Percentiles rank a stretch among this genome's conserved stretches.
Conservation (phyloP, 371 early-diverging fungal genomes). For the Mortierella sp. region DNA sequence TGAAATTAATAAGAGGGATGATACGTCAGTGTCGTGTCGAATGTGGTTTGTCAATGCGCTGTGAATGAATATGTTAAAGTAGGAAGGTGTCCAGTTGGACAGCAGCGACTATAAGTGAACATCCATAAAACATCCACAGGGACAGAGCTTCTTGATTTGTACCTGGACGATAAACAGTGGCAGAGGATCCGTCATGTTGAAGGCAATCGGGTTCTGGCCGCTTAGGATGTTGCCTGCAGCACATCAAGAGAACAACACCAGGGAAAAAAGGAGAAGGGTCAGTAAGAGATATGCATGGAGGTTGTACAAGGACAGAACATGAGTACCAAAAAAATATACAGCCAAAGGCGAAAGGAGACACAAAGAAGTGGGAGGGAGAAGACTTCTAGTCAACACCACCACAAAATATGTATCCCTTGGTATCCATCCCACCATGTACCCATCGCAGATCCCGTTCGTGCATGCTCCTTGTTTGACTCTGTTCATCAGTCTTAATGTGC, state of each 20-base stretch:
- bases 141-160: background rate
- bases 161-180: conserved; percentile 80
- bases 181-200: conserved; percentile 68
- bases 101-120: background rate
- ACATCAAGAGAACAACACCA: background rate
- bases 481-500: background rate
- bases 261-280: background rate
- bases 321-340: background rate
- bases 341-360: background rate
- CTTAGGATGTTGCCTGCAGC: conserved; percentile 71
- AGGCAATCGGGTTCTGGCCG: conserved; percentile 70
- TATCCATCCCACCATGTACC: background rate
- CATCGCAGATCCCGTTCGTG: background rate
- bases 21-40: background rate
- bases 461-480: background rate
- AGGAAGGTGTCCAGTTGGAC: background rate
- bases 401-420: background rate
- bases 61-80: background rate
- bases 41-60: background rate
- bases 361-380: background rate
- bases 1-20: background rate
- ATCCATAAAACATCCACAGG: background rate
- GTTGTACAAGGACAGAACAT: background rate
- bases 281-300: background rate
- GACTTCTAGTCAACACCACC: background rate